phyloP scores from a whole-genome alignment of 164 flowering plant species.

The Piper longum region DNA sequence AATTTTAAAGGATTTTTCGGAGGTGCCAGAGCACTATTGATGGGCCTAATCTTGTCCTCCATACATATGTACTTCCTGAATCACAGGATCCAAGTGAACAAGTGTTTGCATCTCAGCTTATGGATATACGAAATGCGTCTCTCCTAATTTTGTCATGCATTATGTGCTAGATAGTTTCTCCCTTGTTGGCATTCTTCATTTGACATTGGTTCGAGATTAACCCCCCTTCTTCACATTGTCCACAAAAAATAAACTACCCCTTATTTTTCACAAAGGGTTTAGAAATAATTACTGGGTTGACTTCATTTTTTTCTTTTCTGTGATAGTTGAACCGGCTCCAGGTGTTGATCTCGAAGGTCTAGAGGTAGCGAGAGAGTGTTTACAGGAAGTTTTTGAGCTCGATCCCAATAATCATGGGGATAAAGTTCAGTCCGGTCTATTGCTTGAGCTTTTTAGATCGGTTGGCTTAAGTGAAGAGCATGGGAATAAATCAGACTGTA shows the following conservation, averaged over 20 bases:
- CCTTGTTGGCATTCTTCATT: not conserved
- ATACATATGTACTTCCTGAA: too few relatives aligned
- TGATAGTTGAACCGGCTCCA: constrained; percentile 71
- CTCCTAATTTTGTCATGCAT: too few relatives aligned
- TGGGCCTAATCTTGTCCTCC: too few relatives aligned
- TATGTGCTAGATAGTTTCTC: too few relatives aligned
- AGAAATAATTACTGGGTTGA: not conserved
- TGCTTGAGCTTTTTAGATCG: constrained; percentile 48
- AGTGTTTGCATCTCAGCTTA: too few relatives aligned
- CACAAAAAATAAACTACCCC: too few relatives aligned
- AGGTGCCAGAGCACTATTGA: too few relatives aligned
- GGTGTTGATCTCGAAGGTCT: constrained; percentile 77
- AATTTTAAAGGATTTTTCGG: too few relatives aligned
- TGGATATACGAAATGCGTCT: too few relatives aligned
- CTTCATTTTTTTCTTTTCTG: constrained; percentile 2
- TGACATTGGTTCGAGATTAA: not conserved
- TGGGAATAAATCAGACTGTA: constrained; percentile 11
- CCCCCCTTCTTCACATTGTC: not conserved
- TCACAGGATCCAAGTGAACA: too few relatives aligned
- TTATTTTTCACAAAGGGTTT: not conserved
- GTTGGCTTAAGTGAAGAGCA: constrained; percentile 16
- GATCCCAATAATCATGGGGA: constrained; percentile 24
- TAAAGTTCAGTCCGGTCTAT: constrained; percentile 19
- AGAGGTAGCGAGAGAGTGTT: constrained; percentile 74
- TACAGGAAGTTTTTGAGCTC: constrained; percentile 51